A percentile compares a stretch with the other conserved stretches of the same genome.
Evolutionary conservation across 805 yeast genomes (phyloP).

Genomic region (Cyberlindnera suaveolens): DNA sequence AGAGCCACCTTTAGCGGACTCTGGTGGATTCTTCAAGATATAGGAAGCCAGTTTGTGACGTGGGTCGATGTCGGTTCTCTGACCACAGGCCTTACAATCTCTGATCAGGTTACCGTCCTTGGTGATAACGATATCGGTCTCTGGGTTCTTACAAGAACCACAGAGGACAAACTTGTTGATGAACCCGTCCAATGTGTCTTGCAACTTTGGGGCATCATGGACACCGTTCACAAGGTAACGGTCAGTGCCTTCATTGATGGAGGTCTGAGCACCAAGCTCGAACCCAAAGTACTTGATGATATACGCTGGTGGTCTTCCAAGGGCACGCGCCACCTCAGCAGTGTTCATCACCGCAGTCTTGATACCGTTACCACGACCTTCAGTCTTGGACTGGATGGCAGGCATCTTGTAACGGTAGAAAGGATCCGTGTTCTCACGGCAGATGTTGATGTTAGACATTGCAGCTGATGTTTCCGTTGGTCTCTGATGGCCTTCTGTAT

Average conservation of each 20-base stretch:
- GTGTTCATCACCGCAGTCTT: constrained; percentile 90
- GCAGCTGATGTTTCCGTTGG: not conserved
- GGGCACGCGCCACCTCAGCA: constrained; percentile 88
- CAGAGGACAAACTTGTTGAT: constrained; percentile 90
- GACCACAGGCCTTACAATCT: constrained; percentile 98
- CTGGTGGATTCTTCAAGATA: constrained; percentile 86
- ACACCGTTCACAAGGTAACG: constrained; percentile 92
- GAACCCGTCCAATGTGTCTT: constrained; percentile 91
- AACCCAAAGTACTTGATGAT: constrained; percentile 92
- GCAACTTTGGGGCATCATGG: constrained; percentile 84
- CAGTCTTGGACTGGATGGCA: constrained; percentile 91
- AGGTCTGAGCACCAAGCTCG: constrained; percentile 95
- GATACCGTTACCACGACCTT: constrained; percentile 99
- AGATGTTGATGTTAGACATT: constrained; percentile 83
- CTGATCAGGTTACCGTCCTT: constrained; percentile 70
- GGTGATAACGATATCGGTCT: constrained; percentile 82
- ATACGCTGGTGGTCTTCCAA: constrained; percentile 89
- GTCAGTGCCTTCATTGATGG: constrained; percentile 71
- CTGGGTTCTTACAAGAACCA: constrained; percentile 94
- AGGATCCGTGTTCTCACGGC: constrained; percentile 96
- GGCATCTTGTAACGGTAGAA: constrained; percentile 99
- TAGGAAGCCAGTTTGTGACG: constrained; percentile 83
- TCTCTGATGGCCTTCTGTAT: too few relatives aligned
- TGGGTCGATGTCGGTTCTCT: constrained; percentile 74
- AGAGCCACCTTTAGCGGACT: constrained; percentile 38